Conservation (phyloP, 1,139 yeast species). For the Geotrichum australiense region DNA sequence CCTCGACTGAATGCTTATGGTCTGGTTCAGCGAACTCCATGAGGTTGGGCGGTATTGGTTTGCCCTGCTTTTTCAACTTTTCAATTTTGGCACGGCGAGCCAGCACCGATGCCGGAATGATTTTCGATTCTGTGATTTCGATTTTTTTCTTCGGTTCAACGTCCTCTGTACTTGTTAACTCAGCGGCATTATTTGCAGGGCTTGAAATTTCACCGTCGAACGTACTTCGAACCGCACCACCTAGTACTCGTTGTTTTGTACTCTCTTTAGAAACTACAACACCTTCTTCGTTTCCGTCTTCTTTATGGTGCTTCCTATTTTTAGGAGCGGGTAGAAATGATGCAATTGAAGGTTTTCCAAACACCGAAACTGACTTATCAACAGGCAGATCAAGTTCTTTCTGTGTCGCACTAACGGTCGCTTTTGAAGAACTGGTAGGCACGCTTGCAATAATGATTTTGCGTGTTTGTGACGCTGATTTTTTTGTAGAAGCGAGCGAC, state of each 20-base stretch:
- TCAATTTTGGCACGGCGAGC: slow-evolving; percentile 27
- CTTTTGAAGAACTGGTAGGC: not conserved
- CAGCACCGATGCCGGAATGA: slow-evolving; percentile 27
- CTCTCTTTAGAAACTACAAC: too few species aligned
- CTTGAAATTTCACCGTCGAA: slow-evolving; percentile 26
- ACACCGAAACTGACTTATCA: slow-evolving; percentile 4
- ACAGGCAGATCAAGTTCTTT: not conserved
- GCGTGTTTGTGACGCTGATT: slow-evolving; percentile 2
- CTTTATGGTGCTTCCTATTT: slow-evolving; percentile 18
- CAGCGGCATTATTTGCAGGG: slow-evolving; percentile 2
- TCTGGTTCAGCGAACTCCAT: too few species aligned
- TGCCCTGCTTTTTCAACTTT: slow-evolving; percentile 11
- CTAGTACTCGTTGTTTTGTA: slow-evolving; percentile 21
- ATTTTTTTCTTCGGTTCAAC: slow-evolving; percentile 11
- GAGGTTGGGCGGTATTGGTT: slow-evolving; percentile 4
- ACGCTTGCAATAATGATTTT: slow-evolving; percentile 15
- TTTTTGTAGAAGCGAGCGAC: slow-evolving; percentile 2
- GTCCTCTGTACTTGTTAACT: not conserved
- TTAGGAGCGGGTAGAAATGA: slow-evolving; percentile 19
- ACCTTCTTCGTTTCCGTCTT: too few species aligned
- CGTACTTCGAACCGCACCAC: slow-evolving; percentile 24
- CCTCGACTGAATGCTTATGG: too few species aligned
- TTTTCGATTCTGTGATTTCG: slow-evolving; percentile 14
- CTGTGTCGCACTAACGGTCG: not conserved
- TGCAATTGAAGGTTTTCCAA: slow-evolving; percentile 15